Percentiles rank a stretch among this genome's conserved stretches.
phyloP scores from a whole-genome alignment of 208 protist species.

The Trichomonas gallinae region DNA sequence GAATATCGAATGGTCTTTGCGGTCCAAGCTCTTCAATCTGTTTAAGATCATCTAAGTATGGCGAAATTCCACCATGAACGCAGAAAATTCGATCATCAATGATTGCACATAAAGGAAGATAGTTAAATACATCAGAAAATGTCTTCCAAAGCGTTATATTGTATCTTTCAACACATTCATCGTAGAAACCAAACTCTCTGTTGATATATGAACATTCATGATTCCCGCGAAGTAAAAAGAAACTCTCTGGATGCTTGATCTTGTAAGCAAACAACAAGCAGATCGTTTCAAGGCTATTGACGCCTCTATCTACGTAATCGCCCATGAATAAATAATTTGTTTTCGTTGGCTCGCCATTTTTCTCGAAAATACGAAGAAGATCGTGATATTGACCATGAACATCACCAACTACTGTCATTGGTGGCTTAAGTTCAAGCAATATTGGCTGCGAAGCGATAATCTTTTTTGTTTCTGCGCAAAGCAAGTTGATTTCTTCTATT shows the following conservation, averaged over 20 bases:
- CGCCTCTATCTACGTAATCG: no score
- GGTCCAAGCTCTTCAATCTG: conserved; percentile 66
- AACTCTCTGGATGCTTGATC: neutral
- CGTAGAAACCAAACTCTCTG: conserved; percentile 87
- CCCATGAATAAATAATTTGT: conserved; percentile 17
- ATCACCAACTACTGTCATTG: neutral
- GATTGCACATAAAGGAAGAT: conserved; percentile 84
- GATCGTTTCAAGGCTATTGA: neutral
- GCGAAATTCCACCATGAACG: conserved; percentile 65
- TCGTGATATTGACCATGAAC: conserved; percentile 17
- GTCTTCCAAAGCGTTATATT: conserved; percentile 73
- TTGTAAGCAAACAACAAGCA: neutral
- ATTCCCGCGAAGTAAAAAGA: conserved; percentile 37
- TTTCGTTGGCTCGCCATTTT: neutral
- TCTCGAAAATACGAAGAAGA: neutral
- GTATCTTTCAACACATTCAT: conserved; percentile 59
- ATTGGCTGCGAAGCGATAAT: conserved; percentile 1
- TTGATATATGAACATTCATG: no score
- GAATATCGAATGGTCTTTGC: conserved; percentile 68
- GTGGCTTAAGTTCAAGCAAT: neutral
- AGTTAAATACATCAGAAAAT: conserved; percentile 99
- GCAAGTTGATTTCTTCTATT: neutral
- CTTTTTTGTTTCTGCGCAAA: neutral
- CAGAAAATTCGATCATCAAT: conserved; percentile 52
- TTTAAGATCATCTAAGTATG: conserved; percentile 57